Conservation (phyloP, 2,329 filamentous ascomycete species). For the Fusarium fracticaudum region DNA sequence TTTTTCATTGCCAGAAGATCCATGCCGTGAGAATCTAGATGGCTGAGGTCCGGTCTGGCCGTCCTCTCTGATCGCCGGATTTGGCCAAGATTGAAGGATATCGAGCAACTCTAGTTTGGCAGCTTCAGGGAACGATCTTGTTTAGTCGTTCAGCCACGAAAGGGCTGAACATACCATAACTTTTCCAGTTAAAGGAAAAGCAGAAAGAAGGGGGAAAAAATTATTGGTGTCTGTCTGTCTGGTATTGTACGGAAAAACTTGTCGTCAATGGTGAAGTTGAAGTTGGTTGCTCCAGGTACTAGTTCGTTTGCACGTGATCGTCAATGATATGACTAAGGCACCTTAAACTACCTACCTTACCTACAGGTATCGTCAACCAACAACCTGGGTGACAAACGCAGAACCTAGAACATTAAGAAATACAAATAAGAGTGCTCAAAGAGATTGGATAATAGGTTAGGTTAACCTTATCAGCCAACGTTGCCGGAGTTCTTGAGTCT, state of each 20-base stretch:
- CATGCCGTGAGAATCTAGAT: constrained; percentile 11
- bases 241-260: not conserved
- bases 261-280: not conserved
- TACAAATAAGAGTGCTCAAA: too few relatives aligned
- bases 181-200: not conserved
- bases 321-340: not conserved
- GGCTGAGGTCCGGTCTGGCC: constrained; percentile 20
- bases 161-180: not conserved
- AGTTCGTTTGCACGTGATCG: constrained; percentile 12
- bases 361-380: not conserved
- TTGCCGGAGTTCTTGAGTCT: not conserved
- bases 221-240: not conserved
- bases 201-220: not conserved
- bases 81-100: constrained; percentile 23
- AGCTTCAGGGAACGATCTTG: not conserved
- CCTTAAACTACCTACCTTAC: not conserved
- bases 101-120: not conserved
- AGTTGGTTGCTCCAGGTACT: not conserved
- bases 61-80: constrained; percentile 25
- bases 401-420: not conserved
- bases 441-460: not conserved
- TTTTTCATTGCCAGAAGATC: not conserved
- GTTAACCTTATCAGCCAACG: not conserved
- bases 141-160: constrained; percentile 8
- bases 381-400: not conserved